Evolutionary conservation across 2,329 filamentous ascomycete species (phyloP).

Genomic region (Pezicula neosporulosa): DNA sequence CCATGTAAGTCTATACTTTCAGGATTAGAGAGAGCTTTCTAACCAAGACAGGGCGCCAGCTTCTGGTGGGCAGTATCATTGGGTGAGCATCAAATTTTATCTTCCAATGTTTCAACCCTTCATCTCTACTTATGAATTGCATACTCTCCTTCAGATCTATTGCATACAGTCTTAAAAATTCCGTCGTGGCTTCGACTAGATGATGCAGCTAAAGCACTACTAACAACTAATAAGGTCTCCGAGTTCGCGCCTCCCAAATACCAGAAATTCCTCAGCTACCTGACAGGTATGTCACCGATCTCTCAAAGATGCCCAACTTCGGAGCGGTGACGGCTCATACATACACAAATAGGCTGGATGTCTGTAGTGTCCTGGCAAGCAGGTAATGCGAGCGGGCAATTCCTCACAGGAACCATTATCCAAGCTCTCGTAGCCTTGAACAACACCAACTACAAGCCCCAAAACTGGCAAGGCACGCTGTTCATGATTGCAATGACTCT

Average conservation of each 20-base stretch:
- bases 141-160: too few relatives aligned
- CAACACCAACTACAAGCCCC: conserved; percentile 29
- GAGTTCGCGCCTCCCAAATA: conserved; percentile 43
- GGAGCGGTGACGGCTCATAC: too few relatives aligned
- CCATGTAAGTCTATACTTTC: conserved; percentile 11
- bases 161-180: too few relatives aligned
- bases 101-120: too few relatives aligned
- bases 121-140: too few relatives aligned
- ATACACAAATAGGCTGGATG: conserved; percentile 35
- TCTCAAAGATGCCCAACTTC: too few relatives aligned
- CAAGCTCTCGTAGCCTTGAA: conserved; percentile 37
- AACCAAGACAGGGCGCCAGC: conserved; percentile 41
- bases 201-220: too few relatives aligned
- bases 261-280: conserved; percentile 51
- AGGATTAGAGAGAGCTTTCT: neutral
- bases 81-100: conserved; percentile 22
- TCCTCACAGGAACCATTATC: conserved; percentile 39
- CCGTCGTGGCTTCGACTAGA: too few relatives aligned
- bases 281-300: conserved; percentile 33
- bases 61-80: conserved; percentile 54
- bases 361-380: conserved; percentile 43
- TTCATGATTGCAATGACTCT: conserved; percentile 37
- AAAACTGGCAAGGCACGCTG: conserved; percentile 37
- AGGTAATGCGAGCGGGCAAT: conserved; percentile 35
- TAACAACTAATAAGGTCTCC: conserved; percentile 30